Base-by-base conservation (phyloP, 2,329 filamentous ascomycete genomes). In the Sporothrix pseudoabietina region DNA sequence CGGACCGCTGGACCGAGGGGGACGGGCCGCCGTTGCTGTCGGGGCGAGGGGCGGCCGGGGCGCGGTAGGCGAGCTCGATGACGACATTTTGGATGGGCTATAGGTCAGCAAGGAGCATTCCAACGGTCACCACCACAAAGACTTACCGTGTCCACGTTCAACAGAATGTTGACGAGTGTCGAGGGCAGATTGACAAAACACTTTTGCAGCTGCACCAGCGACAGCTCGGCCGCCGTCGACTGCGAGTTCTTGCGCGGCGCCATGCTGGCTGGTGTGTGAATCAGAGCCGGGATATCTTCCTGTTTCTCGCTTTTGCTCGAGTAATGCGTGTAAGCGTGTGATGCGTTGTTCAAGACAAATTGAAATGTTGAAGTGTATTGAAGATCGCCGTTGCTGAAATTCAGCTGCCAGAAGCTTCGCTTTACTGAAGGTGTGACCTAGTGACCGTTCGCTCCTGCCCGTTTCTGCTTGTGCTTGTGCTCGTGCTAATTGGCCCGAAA, bases 81-180 rank as follows among this genome's bases (percentile, higher is more conserved):
- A 98, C 88, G 78, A 98, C 93, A 92, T 98, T 97, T 83, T 99
- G 96, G 47, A 92, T 93, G 74, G 94, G 88, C 94, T 97, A 78
- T 14, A 59, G 8, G 66, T 71, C 39, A 73, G 68, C 32, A 55
- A 12, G 7, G 54, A 22, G 44, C 14, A 55, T 4, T 39, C 39
- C 19, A 49, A 75, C 61, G 26, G 26, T 26, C 26, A 26, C 26
- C 26, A 26, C 26, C 26, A 26, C 26, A 73, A 54, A 22, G 65
- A 81, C 92, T 83, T 86, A 97, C 93, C 59, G 94, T 94, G 80
- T 98, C 97, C 78, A 94, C 88, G 83, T 94, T 97, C 77, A 95
- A 89, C 69, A 99, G 88, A 71, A 97, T 83, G 49, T 93, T 91
- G 73, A 97, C 94, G 73, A 99, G 85, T 35, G 93, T 91, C 4